Conservation (phyloP, 2,329 filamentous ascomycete genomes). For the Trichoderma sp. region DNA sequence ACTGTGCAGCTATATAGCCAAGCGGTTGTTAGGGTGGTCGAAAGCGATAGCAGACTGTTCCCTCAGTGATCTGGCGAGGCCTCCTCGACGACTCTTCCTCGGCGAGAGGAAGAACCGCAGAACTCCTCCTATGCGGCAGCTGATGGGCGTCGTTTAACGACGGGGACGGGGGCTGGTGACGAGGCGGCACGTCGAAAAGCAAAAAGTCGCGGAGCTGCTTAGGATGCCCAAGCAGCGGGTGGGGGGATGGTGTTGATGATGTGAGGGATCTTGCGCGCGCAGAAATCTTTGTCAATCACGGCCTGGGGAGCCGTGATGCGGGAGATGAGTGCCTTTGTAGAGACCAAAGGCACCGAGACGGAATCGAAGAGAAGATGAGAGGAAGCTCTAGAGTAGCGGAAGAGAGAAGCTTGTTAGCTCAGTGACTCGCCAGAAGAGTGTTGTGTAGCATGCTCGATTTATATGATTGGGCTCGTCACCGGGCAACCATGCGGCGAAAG, state of each 20-base stretch:
- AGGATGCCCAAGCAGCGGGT: constrained; percentile 46
- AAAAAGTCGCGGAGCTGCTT: constrained; percentile 49
- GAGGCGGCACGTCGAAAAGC: constrained; percentile 49
- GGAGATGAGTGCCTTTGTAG: constrained; percentile 55
- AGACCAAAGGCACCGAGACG: constrained; percentile 58
- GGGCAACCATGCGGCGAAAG: not conserved
- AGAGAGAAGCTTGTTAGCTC: constrained; percentile 2
- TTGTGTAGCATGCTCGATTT: not conserved
- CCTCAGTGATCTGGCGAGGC: constrained; percentile 88
- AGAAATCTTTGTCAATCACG: constrained; percentile 68
- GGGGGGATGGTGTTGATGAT: constrained; percentile 65
- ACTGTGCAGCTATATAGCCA: constrained; percentile 28
- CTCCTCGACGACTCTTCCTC: constrained; percentile 99
- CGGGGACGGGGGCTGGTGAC: constrained; percentile 45
- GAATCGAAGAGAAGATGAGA: constrained; percentile 1
- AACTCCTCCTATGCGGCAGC: constrained; percentile 99
- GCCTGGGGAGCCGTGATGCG: constrained; percentile 60
- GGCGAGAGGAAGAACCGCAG: constrained; percentile 97
- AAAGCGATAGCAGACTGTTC: constrained; percentile 90
- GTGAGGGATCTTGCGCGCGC: constrained; percentile 60
- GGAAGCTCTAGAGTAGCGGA: not conserved
- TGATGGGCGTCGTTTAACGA: constrained; percentile 65
- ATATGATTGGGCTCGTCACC: not conserved
- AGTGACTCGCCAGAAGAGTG: not conserved
- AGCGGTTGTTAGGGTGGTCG: constrained; percentile 82